Evolutionary conservation across 352 stramenopile species (phyloP), one percentile per base, ranked within the genome.

Genomic region (Thraustochytrium striatum): DNA sequence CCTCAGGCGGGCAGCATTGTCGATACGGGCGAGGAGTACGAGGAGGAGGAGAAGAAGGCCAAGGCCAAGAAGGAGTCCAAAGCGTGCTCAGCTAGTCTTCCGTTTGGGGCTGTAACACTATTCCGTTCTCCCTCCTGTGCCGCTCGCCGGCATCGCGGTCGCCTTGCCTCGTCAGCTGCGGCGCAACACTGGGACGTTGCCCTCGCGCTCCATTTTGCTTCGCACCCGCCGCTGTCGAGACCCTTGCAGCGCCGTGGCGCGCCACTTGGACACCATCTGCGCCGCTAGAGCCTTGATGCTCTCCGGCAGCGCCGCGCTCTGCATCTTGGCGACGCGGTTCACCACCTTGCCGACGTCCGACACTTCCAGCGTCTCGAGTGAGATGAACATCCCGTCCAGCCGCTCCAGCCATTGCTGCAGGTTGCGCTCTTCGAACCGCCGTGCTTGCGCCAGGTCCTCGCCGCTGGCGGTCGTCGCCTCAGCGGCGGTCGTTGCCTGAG

Each of bases 361-460:
- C 7, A 13, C 30, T 7, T 25, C 3, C 8, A 75, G 65, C 11
- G 52, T 61, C 52, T 75, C 65, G 25, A 58, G 50, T 5, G 65
- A 16, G 30, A 75, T 75, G 44, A 61, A 61, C 19, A 75, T 72
- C 7, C 5, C 9, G 16, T 75, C 50, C 8, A 75, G 30, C 21
- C 32, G 32, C 16, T 41, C 7, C 43, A 75, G 65, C 8, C 41
- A 11, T 35, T 21, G 5, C n/a, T 7, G 7, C 8, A 75, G 44
- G 19, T 25, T 19, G 25, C 3, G 11, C 50, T 62, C 30, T 0
- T 41, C 65, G 21, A 1, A 21, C 19, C 2, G 16, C 19, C 43
- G 35, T 7, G 28, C 62, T 19, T 73, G 1, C 0, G 25, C 2
- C 1, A 19, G 16, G 16, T 72, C 30, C 13, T 65, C 30, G 33